A percentile compares a stretch with the other conserved stretches of the same genome.
These are phyloP conservation scores for Entonaema liquescens DNA, from an alignment of 495 filamentous ascomycete genomes.

Conservation along the genomic window DNA sequence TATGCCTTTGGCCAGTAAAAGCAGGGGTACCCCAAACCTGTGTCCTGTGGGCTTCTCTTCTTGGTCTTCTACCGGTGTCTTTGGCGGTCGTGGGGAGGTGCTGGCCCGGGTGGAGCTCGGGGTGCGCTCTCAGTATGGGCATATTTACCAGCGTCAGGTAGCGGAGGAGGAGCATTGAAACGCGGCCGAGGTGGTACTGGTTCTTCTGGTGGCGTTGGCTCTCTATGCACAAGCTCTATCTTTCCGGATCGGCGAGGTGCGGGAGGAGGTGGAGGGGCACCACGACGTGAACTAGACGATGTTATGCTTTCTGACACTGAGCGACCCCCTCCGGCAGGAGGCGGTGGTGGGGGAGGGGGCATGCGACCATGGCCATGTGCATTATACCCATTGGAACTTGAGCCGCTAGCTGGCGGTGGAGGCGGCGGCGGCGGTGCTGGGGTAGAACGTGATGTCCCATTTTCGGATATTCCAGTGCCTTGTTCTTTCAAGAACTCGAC, in stretches of 20 bases:
- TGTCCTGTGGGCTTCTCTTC: slow-evolving; percentile 51
- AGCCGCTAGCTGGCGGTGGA: slow-evolving; percentile 50
- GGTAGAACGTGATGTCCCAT: slow-evolving; percentile 24
- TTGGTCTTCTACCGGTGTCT: slow-evolving; percentile 79
- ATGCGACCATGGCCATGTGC: slow-evolving; percentile 50
- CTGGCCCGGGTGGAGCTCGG: slow-evolving; percentile 73
- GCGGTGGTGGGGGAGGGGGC: slow-evolving; percentile 66
- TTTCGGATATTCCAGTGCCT: slow-evolving; percentile 46
- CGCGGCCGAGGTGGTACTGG: slow-evolving; percentile 63
- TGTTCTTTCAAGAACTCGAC: slow-evolving; percentile 88
- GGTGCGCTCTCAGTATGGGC: slow-evolving; percentile 65
- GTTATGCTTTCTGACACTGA: slow-evolving; percentile 57
- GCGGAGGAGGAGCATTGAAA: slow-evolving; percentile 84
- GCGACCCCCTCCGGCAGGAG: slow-evolving; percentile 71
- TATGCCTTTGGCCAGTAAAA: slow-evolving; percentile 70
- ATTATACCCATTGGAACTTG: slow-evolving; percentile 18
- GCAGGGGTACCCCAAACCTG: slow-evolving; percentile 84
- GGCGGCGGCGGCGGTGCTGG: slow-evolving; percentile 66
- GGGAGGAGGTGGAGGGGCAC: slow-evolving; percentile 80
- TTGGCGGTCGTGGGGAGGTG: slow-evolving; percentile 89
- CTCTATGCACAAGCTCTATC: slow-evolving; percentile 52
- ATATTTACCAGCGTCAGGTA: slow-evolving; percentile 86
- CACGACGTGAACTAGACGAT: slow-evolving; percentile 40
- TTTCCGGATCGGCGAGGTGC: slow-evolving; percentile 69
- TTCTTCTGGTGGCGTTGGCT: slow-evolving; percentile 67